phyloP scores from a whole-genome alignment of 768 basidiomycete species.

The Amyloporia xantha region DNA sequence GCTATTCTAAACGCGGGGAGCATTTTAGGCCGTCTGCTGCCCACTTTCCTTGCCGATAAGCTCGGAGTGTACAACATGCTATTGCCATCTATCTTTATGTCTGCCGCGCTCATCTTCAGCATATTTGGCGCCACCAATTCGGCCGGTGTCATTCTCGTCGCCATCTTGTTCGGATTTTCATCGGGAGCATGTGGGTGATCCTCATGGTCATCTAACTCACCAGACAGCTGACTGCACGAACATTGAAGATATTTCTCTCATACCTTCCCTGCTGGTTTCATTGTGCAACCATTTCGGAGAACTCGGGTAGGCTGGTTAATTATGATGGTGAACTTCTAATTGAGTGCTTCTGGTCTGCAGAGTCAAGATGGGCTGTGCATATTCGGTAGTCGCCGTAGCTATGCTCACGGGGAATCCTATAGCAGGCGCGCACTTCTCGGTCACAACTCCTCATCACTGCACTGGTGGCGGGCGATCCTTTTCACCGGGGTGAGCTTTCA shows the following conservation, averaged over 20 bases:
- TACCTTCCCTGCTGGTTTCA: constrained; percentile 15
- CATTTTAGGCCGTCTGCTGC: constrained; percentile 56
- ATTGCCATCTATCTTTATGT: constrained; percentile 28
- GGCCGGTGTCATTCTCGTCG: constrained; percentile 33
- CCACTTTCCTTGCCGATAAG: constrained; percentile 57
- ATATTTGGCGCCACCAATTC: constrained; percentile 31
- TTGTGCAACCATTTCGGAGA: constrained; percentile 16
- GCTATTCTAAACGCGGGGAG: constrained; percentile 67
- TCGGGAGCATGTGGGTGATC: constrained; percentile 36
- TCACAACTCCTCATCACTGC: not conserved
- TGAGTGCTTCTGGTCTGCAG: constrained; percentile 2
- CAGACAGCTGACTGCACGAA: not conserved
- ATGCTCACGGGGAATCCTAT: constrained; percentile 20
- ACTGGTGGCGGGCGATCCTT: constrained; percentile 17
- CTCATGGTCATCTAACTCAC: not conserved
- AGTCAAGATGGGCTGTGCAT: constrained; percentile 20
- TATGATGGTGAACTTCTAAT: not conserved
- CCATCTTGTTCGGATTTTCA: constrained; percentile 41
- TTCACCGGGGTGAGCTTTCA: constrained; percentile 18
- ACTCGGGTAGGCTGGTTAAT: constrained; percentile 14
- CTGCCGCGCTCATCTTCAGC: constrained; percentile 36
- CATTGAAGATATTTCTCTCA: constrained; percentile 17
- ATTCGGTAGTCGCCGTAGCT: constrained; percentile 15
- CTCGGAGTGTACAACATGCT: constrained; percentile 66
- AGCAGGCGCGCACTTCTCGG: constrained; percentile 17